phyloP scores from a whole-genome alignment of 1,139 yeast genomes.

The Hansenula lynferdii region DNA sequence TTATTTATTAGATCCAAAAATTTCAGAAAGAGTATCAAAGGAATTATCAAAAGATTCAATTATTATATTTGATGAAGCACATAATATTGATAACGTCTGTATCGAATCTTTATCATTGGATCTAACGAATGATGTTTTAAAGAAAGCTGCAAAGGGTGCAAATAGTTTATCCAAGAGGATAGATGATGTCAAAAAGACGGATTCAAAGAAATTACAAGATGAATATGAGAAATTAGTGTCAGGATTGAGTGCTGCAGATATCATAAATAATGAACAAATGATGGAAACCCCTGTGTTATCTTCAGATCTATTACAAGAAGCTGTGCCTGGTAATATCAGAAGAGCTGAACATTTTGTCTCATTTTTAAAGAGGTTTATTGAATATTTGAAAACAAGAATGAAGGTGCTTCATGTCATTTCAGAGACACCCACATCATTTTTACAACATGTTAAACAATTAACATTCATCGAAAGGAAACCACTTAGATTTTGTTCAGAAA shows the following conservation, averaged over 20 bases:
- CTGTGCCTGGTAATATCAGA: constrained; percentile 94
- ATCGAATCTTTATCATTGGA: constrained; percentile 92
- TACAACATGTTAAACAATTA: constrained; percentile 87
- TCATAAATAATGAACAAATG: constrained; percentile 67
- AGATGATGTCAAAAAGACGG: constrained; percentile 77
- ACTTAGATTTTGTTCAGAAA: constrained; percentile 82
- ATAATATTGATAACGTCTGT: constrained; percentile 96
- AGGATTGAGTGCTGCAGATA: constrained; percentile 78
- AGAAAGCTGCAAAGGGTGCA: constrained; percentile 80
- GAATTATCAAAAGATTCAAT: constrained; percentile 92
- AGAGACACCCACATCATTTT: constrained; percentile 90
- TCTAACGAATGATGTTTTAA: constrained; percentile 75
- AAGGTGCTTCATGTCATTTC: constrained; percentile 95
- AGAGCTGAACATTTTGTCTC: constrained; percentile 97
- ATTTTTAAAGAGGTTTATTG: constrained; percentile 86
- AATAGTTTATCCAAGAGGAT: constrained; percentile 67
- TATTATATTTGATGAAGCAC: constrained; percentile 97
- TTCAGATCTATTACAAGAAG: constrained; percentile 80
- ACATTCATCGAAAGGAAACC: constrained; percentile 94
- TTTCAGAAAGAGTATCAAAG: constrained; percentile 90
- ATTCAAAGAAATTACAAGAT: constrained; percentile 76
- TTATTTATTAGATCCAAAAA: constrained; percentile 92
- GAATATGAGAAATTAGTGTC: constrained; percentile 90
- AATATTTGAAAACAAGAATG: constrained; percentile 94
- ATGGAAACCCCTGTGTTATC: constrained; percentile 89